Evolutionary conservation across 108 stramenopile species (phyloP).

Genomic region (Poteriospumella lacustris): DNA sequence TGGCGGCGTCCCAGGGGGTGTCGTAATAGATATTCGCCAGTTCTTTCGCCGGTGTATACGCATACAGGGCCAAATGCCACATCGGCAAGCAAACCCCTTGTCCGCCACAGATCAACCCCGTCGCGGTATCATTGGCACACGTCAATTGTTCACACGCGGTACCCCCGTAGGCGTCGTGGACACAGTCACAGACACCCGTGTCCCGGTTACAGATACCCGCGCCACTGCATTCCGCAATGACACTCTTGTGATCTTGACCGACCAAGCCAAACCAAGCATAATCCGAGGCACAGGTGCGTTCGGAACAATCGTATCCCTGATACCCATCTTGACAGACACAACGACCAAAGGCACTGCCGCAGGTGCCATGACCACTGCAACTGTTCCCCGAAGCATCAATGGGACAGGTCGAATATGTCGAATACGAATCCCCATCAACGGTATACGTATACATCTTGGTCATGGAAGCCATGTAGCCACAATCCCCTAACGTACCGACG

Average conservation of each 20-base stretch:
- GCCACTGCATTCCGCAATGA: too few relatives aligned
- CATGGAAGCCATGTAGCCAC: slow-evolving; percentile 7
- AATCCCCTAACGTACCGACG: not conserved
- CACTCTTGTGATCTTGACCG: too few relatives aligned
- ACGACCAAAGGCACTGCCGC: not conserved
- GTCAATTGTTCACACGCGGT: not conserved
- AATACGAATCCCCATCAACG: too few relatives aligned
- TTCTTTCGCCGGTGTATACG: not conserved
- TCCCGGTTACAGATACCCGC: too few relatives aligned
- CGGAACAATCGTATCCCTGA: too few relatives aligned
- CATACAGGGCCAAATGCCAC: not conserved
- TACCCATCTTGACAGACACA: slow-evolving; percentile 15
- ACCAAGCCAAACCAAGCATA: too few relatives aligned
- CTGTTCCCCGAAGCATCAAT: not conserved
- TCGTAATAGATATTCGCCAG: not conserved
- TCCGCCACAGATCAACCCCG: slow-evolving; percentile 4
- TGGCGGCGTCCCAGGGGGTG: slow-evolving; percentile 15
- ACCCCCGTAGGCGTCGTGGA: too few relatives aligned
- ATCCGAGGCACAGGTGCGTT: too few relatives aligned
- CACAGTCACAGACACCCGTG: too few relatives aligned
- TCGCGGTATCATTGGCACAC: not conserved
- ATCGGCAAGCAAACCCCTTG: slow-evolving; percentile 4
- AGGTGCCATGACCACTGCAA: slow-evolving; percentile 22
- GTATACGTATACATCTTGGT: not conserved
- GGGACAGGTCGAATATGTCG: not conserved